These are phyloP conservation scores for Passiflora organensis DNA, from an alignment of 345 rosid species.

Conservation along the genomic window DNA sequence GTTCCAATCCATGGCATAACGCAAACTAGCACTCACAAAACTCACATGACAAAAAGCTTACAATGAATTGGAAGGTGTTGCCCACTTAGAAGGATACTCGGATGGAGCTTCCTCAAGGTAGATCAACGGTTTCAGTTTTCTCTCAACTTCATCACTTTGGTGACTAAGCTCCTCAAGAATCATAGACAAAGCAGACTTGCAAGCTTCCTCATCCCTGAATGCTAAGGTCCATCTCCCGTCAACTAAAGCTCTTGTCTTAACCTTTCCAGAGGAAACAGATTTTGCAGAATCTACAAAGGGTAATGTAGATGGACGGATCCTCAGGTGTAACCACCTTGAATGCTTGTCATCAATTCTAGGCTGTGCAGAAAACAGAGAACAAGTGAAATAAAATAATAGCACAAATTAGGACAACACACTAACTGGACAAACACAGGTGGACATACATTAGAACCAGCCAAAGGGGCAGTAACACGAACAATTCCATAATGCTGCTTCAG, in stretches of 20 bases:
- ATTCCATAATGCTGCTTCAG: slow-evolving; percentile 54
- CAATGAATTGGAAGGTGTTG: slow-evolving; percentile 14
- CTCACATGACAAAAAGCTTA: slow-evolving; percentile 1
- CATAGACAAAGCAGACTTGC: slow-evolving; percentile 70
- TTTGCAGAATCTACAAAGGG: slow-evolving; percentile 57
- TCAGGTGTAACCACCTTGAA: slow-evolving; percentile 77
- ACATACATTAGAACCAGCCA: slow-evolving; percentile 81
- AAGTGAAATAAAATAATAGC: slow-evolving; percentile 4
- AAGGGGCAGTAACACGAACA: slow-evolving; percentile 76
- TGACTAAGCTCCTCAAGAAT: slow-evolving; percentile 49
- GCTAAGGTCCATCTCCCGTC: slow-evolving; percentile 98
- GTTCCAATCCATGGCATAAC: too few species aligned
- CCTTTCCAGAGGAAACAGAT: slow-evolving; percentile 31
- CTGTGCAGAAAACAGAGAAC: slow-evolving; percentile 37
- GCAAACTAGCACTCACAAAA: too few species aligned
- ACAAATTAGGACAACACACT: too few species aligned
- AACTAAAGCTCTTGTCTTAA: slow-evolving; percentile 58
- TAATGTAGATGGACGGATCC: slow-evolving; percentile 75
- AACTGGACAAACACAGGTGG: slow-evolving; percentile 1
- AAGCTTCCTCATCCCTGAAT: slow-evolving; percentile 70
- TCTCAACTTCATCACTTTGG: slow-evolving; percentile 68
- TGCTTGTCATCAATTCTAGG: slow-evolving; percentile 82
- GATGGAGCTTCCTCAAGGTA: slow-evolving; percentile 39
- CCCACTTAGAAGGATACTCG: slow-evolving; percentile 17
- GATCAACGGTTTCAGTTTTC: slow-evolving; percentile 60